Evolutionary conservation across 768 basidiomycete species (phyloP).

Genomic region (Cystofilobasidium bisporidii): DNA sequence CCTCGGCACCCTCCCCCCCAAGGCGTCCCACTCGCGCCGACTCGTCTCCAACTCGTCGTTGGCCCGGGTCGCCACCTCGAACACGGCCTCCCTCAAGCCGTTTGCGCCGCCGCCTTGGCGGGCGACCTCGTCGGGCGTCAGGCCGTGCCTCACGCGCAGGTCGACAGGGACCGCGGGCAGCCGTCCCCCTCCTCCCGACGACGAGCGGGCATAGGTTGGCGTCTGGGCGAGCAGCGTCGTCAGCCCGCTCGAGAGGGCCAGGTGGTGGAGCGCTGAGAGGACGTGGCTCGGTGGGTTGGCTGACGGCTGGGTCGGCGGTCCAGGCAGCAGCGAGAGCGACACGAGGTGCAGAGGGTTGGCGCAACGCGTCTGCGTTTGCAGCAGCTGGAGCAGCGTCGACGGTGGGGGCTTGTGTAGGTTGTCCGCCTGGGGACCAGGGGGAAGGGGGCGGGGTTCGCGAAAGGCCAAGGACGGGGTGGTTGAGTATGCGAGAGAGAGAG

Average conservation of each 20-base stretch:
- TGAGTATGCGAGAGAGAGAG: background rate
- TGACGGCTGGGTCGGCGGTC: slow-evolving; percentile 43
- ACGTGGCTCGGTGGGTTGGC: slow-evolving; percentile 49
- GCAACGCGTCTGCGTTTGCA: slow-evolving; percentile 67
- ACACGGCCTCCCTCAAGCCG: slow-evolving; percentile 67
- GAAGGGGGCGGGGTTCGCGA: too few species aligned
- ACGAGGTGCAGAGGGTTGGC: slow-evolving; percentile 68
- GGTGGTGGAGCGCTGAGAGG: slow-evolving; percentile 59
- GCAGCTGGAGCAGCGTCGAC: slow-evolving; percentile 58
- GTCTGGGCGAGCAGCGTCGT: slow-evolving; percentile 63
- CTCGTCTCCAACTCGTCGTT: slow-evolving; percentile 71
- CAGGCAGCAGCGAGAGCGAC: slow-evolving; percentile 56
- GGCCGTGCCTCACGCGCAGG: slow-evolving; percentile 64
- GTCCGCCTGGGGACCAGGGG: slow-evolving; percentile 46
- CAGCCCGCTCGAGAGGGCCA: slow-evolving; percentile 64
- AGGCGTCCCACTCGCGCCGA: slow-evolving; percentile 53
- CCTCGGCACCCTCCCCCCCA: slow-evolving; percentile 47
- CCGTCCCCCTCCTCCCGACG: too few species aligned
- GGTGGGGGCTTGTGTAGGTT: slow-evolving; percentile 58
- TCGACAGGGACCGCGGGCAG: slow-evolving; percentile 67
- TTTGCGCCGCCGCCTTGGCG: slow-evolving; percentile 46
- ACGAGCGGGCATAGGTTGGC: slow-evolving; percentile 64
- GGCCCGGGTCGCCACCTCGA: slow-evolving; percentile 68
- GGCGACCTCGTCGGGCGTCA: slow-evolving; percentile 71
- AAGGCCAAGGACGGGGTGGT: too few species aligned